These are phyloP conservation scores for Fusarium humuli DNA, from an alignment of 2,329 filamentous ascomycete species.

Conservation along the genomic window DNA sequence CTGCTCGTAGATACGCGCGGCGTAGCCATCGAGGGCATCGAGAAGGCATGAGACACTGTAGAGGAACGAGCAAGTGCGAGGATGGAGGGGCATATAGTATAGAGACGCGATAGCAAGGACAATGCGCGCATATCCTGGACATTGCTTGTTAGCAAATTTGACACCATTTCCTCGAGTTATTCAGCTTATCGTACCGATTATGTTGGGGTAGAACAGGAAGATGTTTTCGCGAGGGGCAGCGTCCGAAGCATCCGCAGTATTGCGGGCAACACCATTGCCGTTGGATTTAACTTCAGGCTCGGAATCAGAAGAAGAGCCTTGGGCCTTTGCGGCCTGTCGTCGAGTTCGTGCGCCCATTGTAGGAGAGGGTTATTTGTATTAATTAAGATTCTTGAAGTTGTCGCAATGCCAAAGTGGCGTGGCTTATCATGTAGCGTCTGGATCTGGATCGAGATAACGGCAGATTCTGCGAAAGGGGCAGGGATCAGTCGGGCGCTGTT, in stretches of 20 bases:
- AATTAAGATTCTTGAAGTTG: slow-evolving; percentile 17
- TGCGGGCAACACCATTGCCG: slow-evolving; percentile 59
- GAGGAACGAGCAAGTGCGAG: slow-evolving; percentile 90
- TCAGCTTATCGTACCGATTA: slow-evolving; percentile 72
- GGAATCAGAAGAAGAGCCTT: slow-evolving; percentile 47
- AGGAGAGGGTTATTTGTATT: slow-evolving; percentile 5
- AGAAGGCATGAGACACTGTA: slow-evolving; percentile 96
- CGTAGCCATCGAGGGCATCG: slow-evolving; percentile 93
- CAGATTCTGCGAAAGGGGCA: slow-evolving; percentile 42
- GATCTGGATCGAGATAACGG: slow-evolving; percentile 38
- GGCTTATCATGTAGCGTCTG: slow-evolving; percentile 40
- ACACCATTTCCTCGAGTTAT: neutral
- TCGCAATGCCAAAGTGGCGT: slow-evolving; percentile 33
- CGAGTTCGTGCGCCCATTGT: slow-evolving; percentile 56
- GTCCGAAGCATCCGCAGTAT: slow-evolving; percentile 51
- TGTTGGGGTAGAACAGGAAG: slow-evolving; percentile 83
- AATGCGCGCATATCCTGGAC: slow-evolving; percentile 78
- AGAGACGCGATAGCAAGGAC: slow-evolving; percentile 88
- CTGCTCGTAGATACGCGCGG: slow-evolving; percentile 84
- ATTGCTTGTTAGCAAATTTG: slow-evolving; percentile 29
- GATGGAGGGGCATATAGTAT: slow-evolving; percentile 99
- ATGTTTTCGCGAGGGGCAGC: slow-evolving; percentile 73
- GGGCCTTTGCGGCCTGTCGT: slow-evolving; percentile 54
- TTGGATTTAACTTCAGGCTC: slow-evolving; percentile 48
- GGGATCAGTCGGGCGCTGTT: slow-evolving; percentile 39